Base-by-base conservation (phyloP, 495 filamentous ascomycete species). In the Gamarada debralockiae region DNA sequence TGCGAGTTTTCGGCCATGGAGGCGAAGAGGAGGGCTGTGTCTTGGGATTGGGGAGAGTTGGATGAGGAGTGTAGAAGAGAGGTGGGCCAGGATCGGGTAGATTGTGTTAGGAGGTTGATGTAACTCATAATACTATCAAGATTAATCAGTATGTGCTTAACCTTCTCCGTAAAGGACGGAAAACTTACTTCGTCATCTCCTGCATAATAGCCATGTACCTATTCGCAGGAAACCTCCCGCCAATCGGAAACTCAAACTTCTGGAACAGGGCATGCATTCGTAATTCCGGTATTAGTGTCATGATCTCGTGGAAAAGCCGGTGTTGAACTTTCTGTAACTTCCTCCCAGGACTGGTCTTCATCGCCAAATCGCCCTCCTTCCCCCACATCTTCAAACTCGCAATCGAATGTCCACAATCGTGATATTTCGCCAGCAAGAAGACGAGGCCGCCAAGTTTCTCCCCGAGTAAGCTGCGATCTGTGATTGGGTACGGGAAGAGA, bases 341-440 rank as follows among this genome's bases (percentile, higher is more conserved):
- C 24, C 75, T 73, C 31, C 31, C 31, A 0, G 80, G 82, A 0
- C 81, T 77, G 0, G 81, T 79, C 4, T 64, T 71, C 22, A 81
- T 79, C 7, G 73, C 60, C 1, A 66, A 67, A 41, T 82, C 81
- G 7, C 77, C 74, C 22, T 80, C 82, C 17, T 76, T 69, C 52
- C 89, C 75, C 14, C 82, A 77, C 31, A 34, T 34, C n/a, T n/a
- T 34, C 37, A 79, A 73, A 40, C 70, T 69, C 2, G 89, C 69
- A 0, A 84, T 87, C 23, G 86, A 80, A 56, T 88, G 80, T 37
- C 87, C 79, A 37, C 84, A 76, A 3, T 81, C 83, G 53, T 90
- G 90, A 65, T 83, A 86, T 57, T 87, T 89, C 1, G 88, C 88
- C n/a, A 90, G 72, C 2, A 90, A 75, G 61, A 90, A 89, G 1